Base-by-base conservation (phyloP, 1,284 basidiomycete species). In the Melampsora americana region DNA sequence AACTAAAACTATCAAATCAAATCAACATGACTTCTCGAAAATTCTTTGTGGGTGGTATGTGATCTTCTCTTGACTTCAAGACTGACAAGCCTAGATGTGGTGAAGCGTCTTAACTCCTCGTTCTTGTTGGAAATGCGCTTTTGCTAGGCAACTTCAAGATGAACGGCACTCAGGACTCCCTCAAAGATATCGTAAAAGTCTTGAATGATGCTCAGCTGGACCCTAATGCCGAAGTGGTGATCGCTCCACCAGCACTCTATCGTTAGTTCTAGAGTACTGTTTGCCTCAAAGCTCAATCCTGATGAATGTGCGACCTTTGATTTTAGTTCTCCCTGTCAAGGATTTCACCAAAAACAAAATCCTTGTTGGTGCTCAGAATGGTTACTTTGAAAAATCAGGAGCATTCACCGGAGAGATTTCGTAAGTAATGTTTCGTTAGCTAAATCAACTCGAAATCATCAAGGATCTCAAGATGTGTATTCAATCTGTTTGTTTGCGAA, bases 391-490 rank as follows among this genome's bases (percentile, higher is more conserved):
- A 84, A 82, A 87, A 16, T 89, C 88, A 28, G 95, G 95, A 69
- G 95, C 95, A 26, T 99, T 90, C 86, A 99, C 96, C 12, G 95
- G 94, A 77, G 94, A 96, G 84, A 92, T 92, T 85, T 93, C 90
- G 91, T 89, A 75, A 61, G 85, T 82, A 20, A 56, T 30, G 12
- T 3, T 26, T 39, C 0, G 68, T 30, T n/a, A 46, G 14, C 12
- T n/a, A 28, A 32, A 11, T 46, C 35, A 18, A 60, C 28, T 66
- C 30, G 26, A 12, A 42, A 7, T 11, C 39, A 42, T 42, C 6
- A 42, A 42, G 39, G 35, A 35, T 35, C 9, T 35, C 35, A 9
- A 9, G 35, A 9, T 42, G 53, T 6, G 26, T 23, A n/a, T 56
- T 0, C 53, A 56, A 62, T 28, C 69, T 71, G 66, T 66, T 67